A percentile compares a stretch with the other conserved stretches of the same genome.
phyloP scores from a whole-genome alignment of 345 rosid genomes.

The Eucalyptus regnans region DNA sequence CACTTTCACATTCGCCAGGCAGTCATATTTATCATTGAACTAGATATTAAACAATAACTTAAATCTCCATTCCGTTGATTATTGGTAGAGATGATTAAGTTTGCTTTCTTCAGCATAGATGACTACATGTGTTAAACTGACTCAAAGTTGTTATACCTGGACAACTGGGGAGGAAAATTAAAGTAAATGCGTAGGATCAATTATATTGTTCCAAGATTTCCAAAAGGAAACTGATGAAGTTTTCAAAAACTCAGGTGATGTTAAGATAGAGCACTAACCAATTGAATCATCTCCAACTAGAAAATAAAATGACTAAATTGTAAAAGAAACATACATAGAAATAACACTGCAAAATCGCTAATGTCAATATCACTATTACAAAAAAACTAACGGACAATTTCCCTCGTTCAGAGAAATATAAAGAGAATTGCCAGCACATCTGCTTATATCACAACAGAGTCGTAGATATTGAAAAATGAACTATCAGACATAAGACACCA shows the following conservation, averaged over 20 bases:
- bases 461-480: not conserved
- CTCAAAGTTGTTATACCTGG: not conserved
- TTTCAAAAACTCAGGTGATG: not conserved
- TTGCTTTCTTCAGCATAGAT: not conserved
- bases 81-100: not conserved
- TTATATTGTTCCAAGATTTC: not conserved
- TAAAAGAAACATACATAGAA: not conserved
- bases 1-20: not conserved
- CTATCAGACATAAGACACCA: not conserved
- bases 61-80: not conserved
- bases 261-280: not conserved
- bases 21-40: not conserved
- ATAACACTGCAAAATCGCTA: not conserved
- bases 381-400: not conserved
- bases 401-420: not conserved
- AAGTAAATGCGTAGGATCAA: not conserved
- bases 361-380: not conserved
- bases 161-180: not conserved
- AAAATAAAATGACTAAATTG: not conserved
- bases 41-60: not conserved
- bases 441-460: not conserved
- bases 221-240: not conserved
- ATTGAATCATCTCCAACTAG: not conserved
- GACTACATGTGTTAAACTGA: not conserved
- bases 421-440: not conserved